Evolutionary conservation across 257 asterid genomes (phyloP), one percentile per base, ranked within the genome.

Genomic region (Ocimum tenuiflorum): DNA sequence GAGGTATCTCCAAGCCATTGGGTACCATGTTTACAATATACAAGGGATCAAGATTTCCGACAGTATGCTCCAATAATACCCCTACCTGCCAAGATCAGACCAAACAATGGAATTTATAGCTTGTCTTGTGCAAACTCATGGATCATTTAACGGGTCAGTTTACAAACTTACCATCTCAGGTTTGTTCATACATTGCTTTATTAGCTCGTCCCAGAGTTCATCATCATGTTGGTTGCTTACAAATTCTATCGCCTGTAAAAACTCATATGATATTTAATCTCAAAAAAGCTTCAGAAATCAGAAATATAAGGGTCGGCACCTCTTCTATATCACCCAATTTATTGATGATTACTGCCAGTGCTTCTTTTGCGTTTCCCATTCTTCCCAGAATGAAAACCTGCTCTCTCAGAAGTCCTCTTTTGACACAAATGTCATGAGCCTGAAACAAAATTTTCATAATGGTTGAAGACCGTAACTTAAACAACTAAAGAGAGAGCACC

Each of bases 1-100:
- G 88, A 54, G 99, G 99, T 79, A 94, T 94, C 78, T 91, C 95
- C 80, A 94, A 77, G 73, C 97, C 99, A 81, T 83, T 84, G 69
- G 99, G 99, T 76, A 94, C 89, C 89, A 73, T 88, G 65, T 80
- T 81, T 53, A 94, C 97, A 41, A 91, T 94, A 69, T 84, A 87
- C 33, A 94, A 83, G 60, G 99, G 99, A 91, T 94, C 99, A 63
- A 94, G 97, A 87, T 94, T 86, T 60, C 99, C 97, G 56, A 94
- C 97, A 48, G 97, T 94, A 78, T 94, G 99, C 82, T 94, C 99
- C 80, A 94, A 76, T 71, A 94, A 74, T 35, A 85, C 91, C 52
- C 96, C 96, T 22, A 91, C 96, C 97, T 94, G 92, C 69, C 67
- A 77, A 67, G 19, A 33, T 42, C 59, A 53, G 65, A 62, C 58